These are phyloP conservation scores for Giardia duodenalis DNA, from an alignment of 208 protist genomes.

Conservation along the genomic window DNA sequence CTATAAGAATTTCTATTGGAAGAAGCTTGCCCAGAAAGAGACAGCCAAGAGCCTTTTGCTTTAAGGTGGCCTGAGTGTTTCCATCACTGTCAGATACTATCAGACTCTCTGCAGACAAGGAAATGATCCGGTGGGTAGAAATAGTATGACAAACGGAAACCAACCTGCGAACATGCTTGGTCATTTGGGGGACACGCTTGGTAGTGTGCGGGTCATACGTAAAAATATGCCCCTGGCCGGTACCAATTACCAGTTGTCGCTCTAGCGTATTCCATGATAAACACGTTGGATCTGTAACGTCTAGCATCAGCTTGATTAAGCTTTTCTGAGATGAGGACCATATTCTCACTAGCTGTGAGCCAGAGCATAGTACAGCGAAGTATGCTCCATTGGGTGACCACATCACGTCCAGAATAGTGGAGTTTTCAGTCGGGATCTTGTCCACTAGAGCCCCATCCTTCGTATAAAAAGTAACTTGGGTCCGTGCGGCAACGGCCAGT, in stretches of 20 bases:
- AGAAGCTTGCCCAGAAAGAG: background rate
- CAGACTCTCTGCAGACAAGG: background rate
- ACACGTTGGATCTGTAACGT: slow-evolving; percentile 10
- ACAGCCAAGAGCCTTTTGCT: background rate
- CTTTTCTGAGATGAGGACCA: background rate
- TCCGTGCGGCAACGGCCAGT: background rate
- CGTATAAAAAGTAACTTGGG: background rate
- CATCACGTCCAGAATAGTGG: background rate
- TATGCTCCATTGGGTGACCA: background rate
- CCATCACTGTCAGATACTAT: background rate
- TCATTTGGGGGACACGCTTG: background rate
- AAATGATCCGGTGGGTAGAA: background rate
- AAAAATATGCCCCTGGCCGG: background rate
- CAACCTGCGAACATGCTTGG: background rate
- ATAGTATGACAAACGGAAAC: background rate
- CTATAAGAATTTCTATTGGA: background rate
- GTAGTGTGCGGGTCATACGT: background rate
- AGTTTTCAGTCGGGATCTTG: background rate
- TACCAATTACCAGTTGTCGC: background rate
- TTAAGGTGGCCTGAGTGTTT: background rate
- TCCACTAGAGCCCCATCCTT: background rate
- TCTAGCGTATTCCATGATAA: background rate
- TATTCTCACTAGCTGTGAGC: background rate
- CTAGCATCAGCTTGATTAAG: background rate
- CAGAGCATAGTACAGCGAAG: background rate